Evolutionary conservation across 768 basidiomycete species (phyloP), one percentile per base, ranked within the genome.

Genomic region (Leucosporidium yakuticum): DNA sequence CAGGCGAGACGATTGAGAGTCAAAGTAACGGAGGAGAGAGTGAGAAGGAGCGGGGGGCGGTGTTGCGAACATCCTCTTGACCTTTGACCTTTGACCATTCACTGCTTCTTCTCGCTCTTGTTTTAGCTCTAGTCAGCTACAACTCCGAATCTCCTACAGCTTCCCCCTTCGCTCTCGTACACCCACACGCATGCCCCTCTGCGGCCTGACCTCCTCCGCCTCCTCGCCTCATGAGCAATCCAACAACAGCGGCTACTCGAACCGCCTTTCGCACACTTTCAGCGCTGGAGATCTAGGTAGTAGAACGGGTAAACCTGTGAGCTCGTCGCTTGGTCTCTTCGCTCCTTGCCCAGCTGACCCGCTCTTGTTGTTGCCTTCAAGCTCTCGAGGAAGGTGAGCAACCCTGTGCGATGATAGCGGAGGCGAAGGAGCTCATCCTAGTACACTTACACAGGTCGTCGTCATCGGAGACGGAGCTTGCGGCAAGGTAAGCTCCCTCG

Each of bases 381-480:
- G 57, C 32, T 58, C 21, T n/a, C 34, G 12, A 31, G 57, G 34
- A 58, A 58, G 36, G 57, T 58, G 29, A n/a, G 23, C 23, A 12
- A 19, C 19, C 25, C 32, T 34, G 6, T 4, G 31, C 12, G 17
- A 11, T 6, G 7, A 19, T 19, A 21, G 31, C 29, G 31, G 17
- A 34, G 31, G 31, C 36, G 56, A 17, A 12, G 20, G 31, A 29
- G 20, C 55, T n/a, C 6, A 32, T 21, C 44, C 19, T 5, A 0
- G 2, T 0, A 6, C 14, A 0, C 0, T 0, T 11, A 4, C 0
- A 2, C 60, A 88, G 79, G 81, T 90, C 49, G 89, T 93, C 32
- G 94, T 98, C n/a, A 88, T 93, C 69, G 94, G 94, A 48, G 94
- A 98, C 79, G 94, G 94, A 73, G 94, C 94, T 63, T 93, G 90